A percentile compares a stretch with the other conserved stretches of the same genome.
Conservation (phyloP, 1,139 yeast genomes). For the Protomyces lactucae-debilis region DNA sequence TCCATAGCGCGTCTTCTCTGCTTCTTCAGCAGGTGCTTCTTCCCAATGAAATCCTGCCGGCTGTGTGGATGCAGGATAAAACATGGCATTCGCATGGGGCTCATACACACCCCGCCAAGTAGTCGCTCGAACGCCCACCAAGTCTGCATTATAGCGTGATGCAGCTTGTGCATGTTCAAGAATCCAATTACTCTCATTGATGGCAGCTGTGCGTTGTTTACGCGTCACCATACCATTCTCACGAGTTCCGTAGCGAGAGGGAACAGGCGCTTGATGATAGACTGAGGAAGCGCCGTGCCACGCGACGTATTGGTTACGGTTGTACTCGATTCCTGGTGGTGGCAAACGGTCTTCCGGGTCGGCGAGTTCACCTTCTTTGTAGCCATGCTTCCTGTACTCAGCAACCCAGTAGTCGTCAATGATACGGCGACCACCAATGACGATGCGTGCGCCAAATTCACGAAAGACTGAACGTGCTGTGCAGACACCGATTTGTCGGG, state of each 20-base stretch:
- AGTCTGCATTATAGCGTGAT: slow-evolving; percentile 58
- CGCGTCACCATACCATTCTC: slow-evolving; percentile 34
- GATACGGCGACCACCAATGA: slow-evolving; percentile 74
- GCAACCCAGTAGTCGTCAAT: slow-evolving; percentile 87
- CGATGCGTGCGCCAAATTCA: slow-evolving; percentile 85
- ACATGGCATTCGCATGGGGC: slow-evolving; percentile 72
- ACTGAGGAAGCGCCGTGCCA: slow-evolving; percentile 50
- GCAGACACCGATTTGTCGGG: slow-evolving; percentile 81
- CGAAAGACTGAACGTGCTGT: slow-evolving; percentile 85
- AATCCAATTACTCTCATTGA: slow-evolving; percentile 77
- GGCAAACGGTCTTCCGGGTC: slow-evolving; percentile 60
- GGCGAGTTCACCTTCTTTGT: slow-evolving; percentile 72
- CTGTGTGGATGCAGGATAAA: slow-evolving; percentile 72
- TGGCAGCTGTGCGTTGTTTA: slow-evolving; percentile 39
- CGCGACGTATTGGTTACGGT: slow-evolving; percentile 50
- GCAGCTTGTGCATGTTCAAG: slow-evolving; percentile 77
- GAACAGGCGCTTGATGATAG: slow-evolving; percentile 39
- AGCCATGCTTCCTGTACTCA: slow-evolving; percentile 64
- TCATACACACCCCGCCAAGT: slow-evolving; percentile 60
- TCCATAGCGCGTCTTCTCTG: neutral
- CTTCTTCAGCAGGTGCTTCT: neutral
- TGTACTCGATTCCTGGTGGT: slow-evolving; percentile 44
- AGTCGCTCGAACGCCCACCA: slow-evolving; percentile 57
- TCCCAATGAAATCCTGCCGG: slow-evolving; percentile 41
- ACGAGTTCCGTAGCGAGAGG: slow-evolving; percentile 21